phyloP scores from a whole-genome alignment of 495 filamentous ascomycete genomes.

The Aspergillus sclerotioniger region DNA sequence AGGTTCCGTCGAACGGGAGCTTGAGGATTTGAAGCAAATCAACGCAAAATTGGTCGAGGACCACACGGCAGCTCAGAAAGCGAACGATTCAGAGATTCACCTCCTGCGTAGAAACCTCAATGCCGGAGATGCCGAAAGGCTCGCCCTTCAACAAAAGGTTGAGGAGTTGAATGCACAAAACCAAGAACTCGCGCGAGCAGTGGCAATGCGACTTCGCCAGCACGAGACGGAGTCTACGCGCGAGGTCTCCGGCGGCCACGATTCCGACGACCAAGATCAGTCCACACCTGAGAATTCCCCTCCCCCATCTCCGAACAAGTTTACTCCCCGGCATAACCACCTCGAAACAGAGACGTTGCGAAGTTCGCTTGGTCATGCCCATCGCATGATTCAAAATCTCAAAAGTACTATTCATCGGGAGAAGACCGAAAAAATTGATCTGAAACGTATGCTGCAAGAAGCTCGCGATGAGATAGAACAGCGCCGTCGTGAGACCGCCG shows the following conservation, averaged over 20 bases:
- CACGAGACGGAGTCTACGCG: conserved; percentile 59
- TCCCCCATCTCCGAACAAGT: conserved; percentile 85
- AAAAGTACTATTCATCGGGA: conserved; percentile 93
- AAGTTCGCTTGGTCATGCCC: conserved; percentile 89
- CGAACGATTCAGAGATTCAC: conserved; percentile 83
- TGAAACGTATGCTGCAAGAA: conserved; percentile 94
- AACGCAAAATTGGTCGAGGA: conserved; percentile 81
- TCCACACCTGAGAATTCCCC: conserved; percentile 86
- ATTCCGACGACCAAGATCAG: conserved; percentile 63
- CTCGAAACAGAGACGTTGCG: conserved; percentile 93
- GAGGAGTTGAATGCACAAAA: conserved; percentile 86
- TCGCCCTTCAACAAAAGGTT: conserved; percentile 72
- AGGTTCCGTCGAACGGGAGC: conserved; percentile 68
- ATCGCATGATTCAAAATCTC: conserved; percentile 91
- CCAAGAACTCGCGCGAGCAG: conserved; percentile 78
- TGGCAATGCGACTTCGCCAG: conserved; percentile 67
- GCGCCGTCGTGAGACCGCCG: conserved; percentile 58
- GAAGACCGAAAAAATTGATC: conserved; percentile 95
- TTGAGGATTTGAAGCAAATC: conserved; percentile 80
- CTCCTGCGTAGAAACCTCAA: conserved; percentile 71
- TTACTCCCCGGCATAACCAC: conserved; percentile 81
- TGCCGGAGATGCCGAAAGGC: conserved; percentile 71
- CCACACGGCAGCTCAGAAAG: conserved; percentile 68
- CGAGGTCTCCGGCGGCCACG: conserved; percentile 59
- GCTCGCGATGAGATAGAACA: conserved; percentile 89